Percentiles rank a stretch among this genome's conserved stretches.
phyloP scores from a whole-genome alignment of 2,329 filamentous ascomycete genomes.

The Alternaria viburni region DNA sequence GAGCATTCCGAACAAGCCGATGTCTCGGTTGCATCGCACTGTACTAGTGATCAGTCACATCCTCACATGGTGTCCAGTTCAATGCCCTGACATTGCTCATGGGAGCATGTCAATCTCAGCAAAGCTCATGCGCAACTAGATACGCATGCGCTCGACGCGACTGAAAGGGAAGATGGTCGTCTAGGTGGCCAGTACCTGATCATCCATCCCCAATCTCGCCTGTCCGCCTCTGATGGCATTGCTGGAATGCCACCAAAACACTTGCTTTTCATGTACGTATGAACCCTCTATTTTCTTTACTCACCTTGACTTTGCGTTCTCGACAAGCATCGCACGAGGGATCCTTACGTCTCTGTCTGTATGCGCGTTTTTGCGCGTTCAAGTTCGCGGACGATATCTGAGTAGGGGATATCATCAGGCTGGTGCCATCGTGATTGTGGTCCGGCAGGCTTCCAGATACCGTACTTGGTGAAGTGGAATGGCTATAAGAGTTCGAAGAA shows the following conservation, averaged over 20 bases:
- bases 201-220: neutral
- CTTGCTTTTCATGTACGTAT: neutral
- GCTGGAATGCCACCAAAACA: neutral
- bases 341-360: slow-evolving; percentile 92
- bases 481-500: slow-evolving; percentile 37
- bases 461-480: slow-evolving; percentile 47
- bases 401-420: slow-evolving; percentile 51
- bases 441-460: slow-evolving; percentile 42
- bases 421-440: slow-evolving; percentile 38
- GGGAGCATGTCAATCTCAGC: neutral
- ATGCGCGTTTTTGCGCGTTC: slow-evolving; percentile 87
- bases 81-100: neutral
- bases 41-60: slow-evolving; percentile 20
- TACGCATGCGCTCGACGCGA: neutral
- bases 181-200: neutral
- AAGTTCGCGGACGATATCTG: slow-evolving; percentile 57
- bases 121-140: neutral
- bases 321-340: slow-evolving; percentile 97
- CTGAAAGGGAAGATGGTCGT: neutral
- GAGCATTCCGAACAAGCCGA: slow-evolving; percentile 97
- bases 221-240: neutral
- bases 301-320: slow-evolving; percentile 74
- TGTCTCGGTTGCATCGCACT: slow-evolving; percentile 95
- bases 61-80: neutral
- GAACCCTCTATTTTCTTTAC: neutral